phyloP scores from a whole-genome alignment of 2,329 filamentous ascomycete genomes.

The Venturia oleaginea region DNA sequence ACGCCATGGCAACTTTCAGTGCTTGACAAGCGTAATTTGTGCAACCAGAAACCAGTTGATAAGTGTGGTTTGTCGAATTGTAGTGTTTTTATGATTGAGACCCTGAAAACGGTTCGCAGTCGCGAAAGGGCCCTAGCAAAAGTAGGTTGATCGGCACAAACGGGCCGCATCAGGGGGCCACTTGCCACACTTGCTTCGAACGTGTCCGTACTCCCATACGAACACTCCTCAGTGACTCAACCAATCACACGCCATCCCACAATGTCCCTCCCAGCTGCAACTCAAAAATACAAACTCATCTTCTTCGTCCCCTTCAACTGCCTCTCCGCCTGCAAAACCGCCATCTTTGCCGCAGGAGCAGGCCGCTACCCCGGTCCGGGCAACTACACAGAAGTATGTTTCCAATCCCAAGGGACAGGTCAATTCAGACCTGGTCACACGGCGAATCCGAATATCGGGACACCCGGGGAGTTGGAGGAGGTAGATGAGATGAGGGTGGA shows the following conservation, averaged over 20 bases:
- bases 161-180: not conserved
- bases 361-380: constrained; percentile 33
- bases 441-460: constrained; percentile 56
- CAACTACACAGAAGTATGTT: constrained; percentile 36
- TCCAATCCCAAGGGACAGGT: constrained; percentile 44
- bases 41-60: not conserved
- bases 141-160: not conserved
- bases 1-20: not conserved
- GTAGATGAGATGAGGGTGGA: constrained; percentile 49
- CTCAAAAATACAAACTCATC: constrained; percentile 34
- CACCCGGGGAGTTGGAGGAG: constrained; percentile 45
- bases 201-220: no score
- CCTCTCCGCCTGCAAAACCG: constrained; percentile 31
- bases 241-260: not conserved
- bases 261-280: not conserved
- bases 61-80: no score
- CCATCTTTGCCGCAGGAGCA: constrained; percentile 38
- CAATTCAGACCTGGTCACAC: constrained; percentile 56
- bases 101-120: not conserved
- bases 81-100: no score
- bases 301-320: constrained; percentile 34
- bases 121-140: not conserved
- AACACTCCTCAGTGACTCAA: not conserved
- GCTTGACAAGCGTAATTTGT: not conserved
- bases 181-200: no score